Conservation (phyloP, 495 filamentous ascomycete genomes). For the Stereocaulon alpinum region DNA sequence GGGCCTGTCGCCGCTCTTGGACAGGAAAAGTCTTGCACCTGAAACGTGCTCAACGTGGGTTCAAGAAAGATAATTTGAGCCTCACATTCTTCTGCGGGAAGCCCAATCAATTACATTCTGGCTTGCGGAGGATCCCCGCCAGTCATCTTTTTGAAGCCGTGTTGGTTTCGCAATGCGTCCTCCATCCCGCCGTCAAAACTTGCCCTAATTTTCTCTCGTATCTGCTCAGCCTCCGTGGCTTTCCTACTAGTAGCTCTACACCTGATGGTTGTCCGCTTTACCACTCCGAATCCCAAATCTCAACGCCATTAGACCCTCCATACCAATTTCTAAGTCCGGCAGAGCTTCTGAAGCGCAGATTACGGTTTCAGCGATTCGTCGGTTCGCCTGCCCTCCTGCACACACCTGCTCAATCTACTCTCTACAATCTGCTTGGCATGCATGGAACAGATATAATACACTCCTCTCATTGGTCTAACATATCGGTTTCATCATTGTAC, state of each 20-base stretch:
- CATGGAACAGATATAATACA: neutral
- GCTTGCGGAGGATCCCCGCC: neutral
- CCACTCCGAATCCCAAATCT: neutral
- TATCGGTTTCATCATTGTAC: neutral
- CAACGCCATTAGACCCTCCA: neutral
- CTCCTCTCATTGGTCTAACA: neutral
- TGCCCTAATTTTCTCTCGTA: neutral
- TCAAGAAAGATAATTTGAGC: conserved; percentile 8
- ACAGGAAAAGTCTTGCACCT: neutral
- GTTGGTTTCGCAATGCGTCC: neutral
- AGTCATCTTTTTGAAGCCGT: neutral
- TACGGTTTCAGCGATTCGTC: conserved; percentile 1
- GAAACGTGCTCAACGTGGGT: conserved; percentile 1
- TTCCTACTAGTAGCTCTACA: neutral
- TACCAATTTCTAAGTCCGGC: neutral
- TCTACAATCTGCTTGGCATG: neutral
- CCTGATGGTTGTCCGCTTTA: neutral
- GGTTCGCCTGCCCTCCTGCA: neutral
- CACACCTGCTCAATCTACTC: neutral
- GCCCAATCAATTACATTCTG: neutral
- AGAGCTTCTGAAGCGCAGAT: conserved; percentile 3
- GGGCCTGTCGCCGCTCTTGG: neutral
- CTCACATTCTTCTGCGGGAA: neutral
- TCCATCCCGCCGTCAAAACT: neutral
- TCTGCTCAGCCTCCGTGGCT: neutral